Evolutionary conservation across 2,329 filamentous ascomycete species (phyloP).

Genomic region (Aspergillus jensenii): DNA sequence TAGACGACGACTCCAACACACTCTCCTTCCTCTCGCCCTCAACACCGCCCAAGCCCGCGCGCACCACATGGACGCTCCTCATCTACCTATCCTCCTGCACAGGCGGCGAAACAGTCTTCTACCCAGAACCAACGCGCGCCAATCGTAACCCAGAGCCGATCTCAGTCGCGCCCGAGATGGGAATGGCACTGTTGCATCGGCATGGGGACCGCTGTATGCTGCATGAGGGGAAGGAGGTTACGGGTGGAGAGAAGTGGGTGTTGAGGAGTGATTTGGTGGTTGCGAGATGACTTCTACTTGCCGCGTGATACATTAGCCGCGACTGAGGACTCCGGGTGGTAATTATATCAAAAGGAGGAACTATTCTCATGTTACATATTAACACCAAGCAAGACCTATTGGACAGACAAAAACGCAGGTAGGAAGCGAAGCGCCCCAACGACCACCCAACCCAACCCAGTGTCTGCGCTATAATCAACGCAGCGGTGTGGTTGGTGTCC

Average conservation of each 20-base stretch:
- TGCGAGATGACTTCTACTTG: slow-evolving; percentile 24
- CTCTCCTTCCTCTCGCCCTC: slow-evolving; percentile 57
- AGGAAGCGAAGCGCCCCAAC: too few relatives aligned
- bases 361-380: slow-evolving; percentile 4
- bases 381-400: not conserved
- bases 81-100: slow-evolving; percentile 83
- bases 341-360: not conserved
- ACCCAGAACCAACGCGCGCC: slow-evolving; percentile 61
- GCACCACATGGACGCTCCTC: slow-evolving; percentile 88
- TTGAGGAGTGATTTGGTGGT: slow-evolving; percentile 73
- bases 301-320: too few relatives aligned
- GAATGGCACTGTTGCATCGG: slow-evolving; percentile 80
- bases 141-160: slow-evolving; percentile 60
- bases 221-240: slow-evolving; percentile 81
- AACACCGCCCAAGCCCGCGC: slow-evolving; percentile 50
- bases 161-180: slow-evolving; percentile 73
- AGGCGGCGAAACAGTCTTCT: slow-evolving; percentile 91
- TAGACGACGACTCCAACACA: slow-evolving; percentile 84
- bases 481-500: not conserved
- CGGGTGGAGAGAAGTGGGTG: slow-evolving; percentile 84
- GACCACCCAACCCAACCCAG: not conserved
- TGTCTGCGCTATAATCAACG: not conserved
- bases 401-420: not conserved
- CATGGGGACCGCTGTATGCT: slow-evolving; percentile 88
- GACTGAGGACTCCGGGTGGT: too few relatives aligned